These are phyloP conservation scores for Zygosaccharomyces pseudobailii DNA, from an alignment of 1,139 yeast genomes.

Conservation along the genomic window DNA sequence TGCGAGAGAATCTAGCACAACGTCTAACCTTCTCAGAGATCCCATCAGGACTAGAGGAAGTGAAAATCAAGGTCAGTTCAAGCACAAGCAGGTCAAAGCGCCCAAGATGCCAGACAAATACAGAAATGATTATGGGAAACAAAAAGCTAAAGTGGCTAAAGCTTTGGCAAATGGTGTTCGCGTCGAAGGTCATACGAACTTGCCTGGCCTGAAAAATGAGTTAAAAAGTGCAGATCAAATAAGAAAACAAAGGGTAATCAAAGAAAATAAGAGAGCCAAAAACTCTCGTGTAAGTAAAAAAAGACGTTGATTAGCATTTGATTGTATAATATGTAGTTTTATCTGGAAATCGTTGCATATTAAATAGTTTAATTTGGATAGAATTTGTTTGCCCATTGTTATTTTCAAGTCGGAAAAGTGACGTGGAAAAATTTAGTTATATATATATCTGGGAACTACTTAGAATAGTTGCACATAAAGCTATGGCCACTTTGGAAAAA, in stretches of 20 bases:
- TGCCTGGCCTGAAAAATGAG: slow-evolving; percentile 52
- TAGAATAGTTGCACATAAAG: too few relatives aligned
- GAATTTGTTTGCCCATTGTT: too few relatives aligned
- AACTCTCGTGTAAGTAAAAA: slow-evolving; percentile 75
- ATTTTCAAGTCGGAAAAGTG: too few relatives aligned
- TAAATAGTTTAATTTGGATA: too few relatives aligned
- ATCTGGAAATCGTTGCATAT: too few relatives aligned
- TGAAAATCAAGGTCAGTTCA: slow-evolving; percentile 44
- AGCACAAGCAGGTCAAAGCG: slow-evolving; percentile 70
- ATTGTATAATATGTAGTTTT: neutral
- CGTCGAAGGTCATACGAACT: slow-evolving; percentile 63
- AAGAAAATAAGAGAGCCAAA: slow-evolving; percentile 75
- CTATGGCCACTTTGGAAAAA: slow-evolving; percentile 25
- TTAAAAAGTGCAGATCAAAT: slow-evolving; percentile 68
- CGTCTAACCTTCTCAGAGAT: slow-evolving; percentile 27
- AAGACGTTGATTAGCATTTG: slow-evolving; percentile 12
- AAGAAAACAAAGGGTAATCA: slow-evolving; percentile 64
- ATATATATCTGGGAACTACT: too few relatives aligned
- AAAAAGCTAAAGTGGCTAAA: slow-evolving; percentile 75
- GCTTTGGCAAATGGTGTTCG: slow-evolving; percentile 72
- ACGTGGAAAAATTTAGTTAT: too few relatives aligned
- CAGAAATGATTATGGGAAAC: slow-evolving; percentile 81
- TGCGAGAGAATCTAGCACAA: slow-evolving; percentile 42
- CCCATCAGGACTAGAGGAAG: slow-evolving; percentile 26
- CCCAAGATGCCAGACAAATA: slow-evolving; percentile 86